phyloP scores from a whole-genome alignment of 768 basidiomycete genomes.

The Kwoniella dendrophila region DNA sequence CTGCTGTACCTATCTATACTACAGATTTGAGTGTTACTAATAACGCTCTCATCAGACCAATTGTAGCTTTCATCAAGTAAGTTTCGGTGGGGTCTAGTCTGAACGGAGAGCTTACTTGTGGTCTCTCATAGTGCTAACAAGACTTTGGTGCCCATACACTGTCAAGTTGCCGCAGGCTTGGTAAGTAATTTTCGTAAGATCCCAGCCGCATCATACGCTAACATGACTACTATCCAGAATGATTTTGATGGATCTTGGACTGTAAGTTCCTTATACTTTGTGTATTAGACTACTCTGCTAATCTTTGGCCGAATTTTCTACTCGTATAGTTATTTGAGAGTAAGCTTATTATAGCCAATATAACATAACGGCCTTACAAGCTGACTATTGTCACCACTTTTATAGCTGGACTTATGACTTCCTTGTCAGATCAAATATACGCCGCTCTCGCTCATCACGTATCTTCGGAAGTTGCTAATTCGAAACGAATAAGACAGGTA shows the following conservation, averaged over 20 bases:
- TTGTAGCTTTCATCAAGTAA: conserved; percentile 98
- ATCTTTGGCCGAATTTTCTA: conserved; percentile 25
- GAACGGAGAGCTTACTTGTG: too few species aligned
- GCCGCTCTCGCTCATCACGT: conserved; percentile 95
- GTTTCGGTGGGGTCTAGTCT: conserved; percentile 44
- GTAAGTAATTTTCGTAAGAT: conserved; percentile 25
- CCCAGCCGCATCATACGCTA: neutral
- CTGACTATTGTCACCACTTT: conserved; percentile 18
- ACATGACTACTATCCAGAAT: conserved; percentile 37
- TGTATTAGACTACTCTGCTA: conserved; percentile 5
- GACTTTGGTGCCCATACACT: conserved; percentile 91
- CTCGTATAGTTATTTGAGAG: conserved; percentile 82
- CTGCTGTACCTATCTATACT: conserved; percentile 88
- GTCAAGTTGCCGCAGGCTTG: conserved; percentile 78
- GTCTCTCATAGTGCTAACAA: conserved; percentile 78
- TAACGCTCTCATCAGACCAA: conserved; percentile 87
- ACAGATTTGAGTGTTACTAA: conserved; percentile 86
- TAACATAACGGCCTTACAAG: neutral
- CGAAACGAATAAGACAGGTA: conserved; percentile 84
- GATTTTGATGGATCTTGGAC: conserved; percentile 98
- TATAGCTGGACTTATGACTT: conserved; percentile 88
- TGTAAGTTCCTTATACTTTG: conserved; percentile 56
- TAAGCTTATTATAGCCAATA: conserved; percentile 57
- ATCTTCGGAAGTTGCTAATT: conserved; percentile 71
- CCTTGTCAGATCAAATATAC: conserved; percentile 85